Conservation (phyloP, 2,329 filamentous ascomycete genomes). For the Fusarium sp. region DNA sequence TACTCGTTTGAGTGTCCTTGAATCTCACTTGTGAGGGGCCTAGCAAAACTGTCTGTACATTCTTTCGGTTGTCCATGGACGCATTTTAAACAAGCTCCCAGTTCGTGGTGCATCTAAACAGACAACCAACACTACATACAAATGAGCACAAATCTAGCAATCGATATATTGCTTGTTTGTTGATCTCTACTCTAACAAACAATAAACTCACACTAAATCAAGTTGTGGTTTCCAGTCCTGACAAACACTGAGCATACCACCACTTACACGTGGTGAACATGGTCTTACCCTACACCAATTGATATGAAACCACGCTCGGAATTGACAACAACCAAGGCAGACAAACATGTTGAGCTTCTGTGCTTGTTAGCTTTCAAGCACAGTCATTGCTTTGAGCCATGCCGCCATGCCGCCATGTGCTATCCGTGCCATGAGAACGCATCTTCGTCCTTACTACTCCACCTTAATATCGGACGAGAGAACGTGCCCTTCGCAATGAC, state of each 20-base stretch:
- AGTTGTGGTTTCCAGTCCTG: too few species aligned
- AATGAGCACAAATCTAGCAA: background rate
- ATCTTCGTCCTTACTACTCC: background rate
- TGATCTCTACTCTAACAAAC: too few species aligned
- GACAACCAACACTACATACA: background rate
- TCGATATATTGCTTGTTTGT: background rate
- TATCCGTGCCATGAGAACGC: background rate
- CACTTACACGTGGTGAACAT: background rate
- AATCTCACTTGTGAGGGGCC: too few species aligned
- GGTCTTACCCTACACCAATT: background rate
- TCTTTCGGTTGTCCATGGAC: too few species aligned
- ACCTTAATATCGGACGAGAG: background rate
- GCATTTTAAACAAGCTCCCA: background rate
- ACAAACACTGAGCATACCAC: background rate
- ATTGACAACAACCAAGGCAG: background rate
- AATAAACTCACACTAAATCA: too few species aligned
- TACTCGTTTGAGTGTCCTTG: too few species aligned
- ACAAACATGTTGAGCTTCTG: background rate
- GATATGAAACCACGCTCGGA: background rate
- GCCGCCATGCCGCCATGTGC: background rate
- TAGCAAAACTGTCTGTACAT: too few species aligned
- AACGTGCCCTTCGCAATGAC: background rate
- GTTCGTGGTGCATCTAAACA: rapidly evolving
- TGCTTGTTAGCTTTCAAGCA: background rate
- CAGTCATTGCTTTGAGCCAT: background rate